phyloP scores from a whole-genome alignment of 2,329 filamentous ascomycete genomes.

The Colletotrichum siamense region DNA sequence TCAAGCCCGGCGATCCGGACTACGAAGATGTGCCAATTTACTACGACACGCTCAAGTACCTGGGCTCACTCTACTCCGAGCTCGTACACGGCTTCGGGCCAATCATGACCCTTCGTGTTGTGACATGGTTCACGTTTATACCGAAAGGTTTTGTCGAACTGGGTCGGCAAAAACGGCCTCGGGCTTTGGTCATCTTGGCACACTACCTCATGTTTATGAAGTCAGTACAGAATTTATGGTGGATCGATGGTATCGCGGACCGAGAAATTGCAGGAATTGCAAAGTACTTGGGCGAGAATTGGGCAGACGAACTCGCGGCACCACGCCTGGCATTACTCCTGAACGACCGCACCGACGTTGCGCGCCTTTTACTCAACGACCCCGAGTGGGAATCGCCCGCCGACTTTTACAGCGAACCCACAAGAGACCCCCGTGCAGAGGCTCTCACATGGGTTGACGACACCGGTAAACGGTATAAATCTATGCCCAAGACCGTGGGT shows the following conservation, averaged over 20 bases:
- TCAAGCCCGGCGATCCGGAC: conserved; percentile 48
- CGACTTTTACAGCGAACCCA: not conserved
- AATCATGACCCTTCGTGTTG: conserved; percentile 53
- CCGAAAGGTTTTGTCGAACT: conserved; percentile 50
- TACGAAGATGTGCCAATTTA: conserved; percentile 44
- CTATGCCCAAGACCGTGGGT: conserved; percentile 9
- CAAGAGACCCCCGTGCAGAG: not conserved
- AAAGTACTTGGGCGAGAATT: conserved; percentile 42
- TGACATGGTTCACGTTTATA: conserved; percentile 59
- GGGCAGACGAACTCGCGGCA: conserved; percentile 45
- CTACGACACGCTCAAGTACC: conserved; percentile 50
- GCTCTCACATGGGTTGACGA: conserved; percentile 24
- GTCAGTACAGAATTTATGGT: conserved; percentile 50
- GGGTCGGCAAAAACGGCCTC: conserved; percentile 44
- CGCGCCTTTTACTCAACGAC: conserved; percentile 49
- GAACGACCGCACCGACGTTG: conserved; percentile 39
- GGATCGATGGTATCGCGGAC: conserved; percentile 52
- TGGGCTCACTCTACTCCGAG: conserved; percentile 58
- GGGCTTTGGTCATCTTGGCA: conserved; percentile 57
- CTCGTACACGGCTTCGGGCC: conserved; percentile 49
- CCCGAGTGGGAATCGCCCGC: conserved; percentile 42
- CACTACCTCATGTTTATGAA: conserved; percentile 59
- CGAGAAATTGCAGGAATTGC: conserved; percentile 51
- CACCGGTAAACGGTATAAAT: conserved; percentile 10
- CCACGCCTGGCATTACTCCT: conserved; percentile 43